Conservation (phyloP, 257 asterid species). For the Scutellaria minor region DNA sequence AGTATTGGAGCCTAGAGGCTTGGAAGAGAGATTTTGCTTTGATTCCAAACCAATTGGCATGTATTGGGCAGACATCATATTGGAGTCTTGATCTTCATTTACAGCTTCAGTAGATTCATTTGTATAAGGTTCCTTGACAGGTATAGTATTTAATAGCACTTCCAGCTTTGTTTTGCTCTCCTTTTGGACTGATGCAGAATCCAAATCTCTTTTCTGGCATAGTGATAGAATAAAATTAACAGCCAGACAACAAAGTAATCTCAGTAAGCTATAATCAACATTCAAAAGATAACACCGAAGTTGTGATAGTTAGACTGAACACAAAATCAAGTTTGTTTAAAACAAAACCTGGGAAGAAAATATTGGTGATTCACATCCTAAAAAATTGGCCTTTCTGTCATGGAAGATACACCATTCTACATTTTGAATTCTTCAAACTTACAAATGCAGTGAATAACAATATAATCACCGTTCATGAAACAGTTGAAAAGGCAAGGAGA, state of each 20-base stretch:
- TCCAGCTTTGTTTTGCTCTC: constrained; percentile 52
- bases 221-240: constrained; percentile 32
- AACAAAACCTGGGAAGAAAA: constrained; percentile 21
- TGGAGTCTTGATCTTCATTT: constrained; percentile 50
- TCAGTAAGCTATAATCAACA: constrained; percentile 25
- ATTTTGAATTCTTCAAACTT: constrained; percentile 20
- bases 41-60: constrained; percentile 49
- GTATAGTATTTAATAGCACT: constrained; percentile 59
- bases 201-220: constrained; percentile 54
- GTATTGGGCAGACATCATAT: constrained; percentile 48
- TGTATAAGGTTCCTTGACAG: constrained; percentile 49
- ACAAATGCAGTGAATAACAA: constrained; percentile 1
- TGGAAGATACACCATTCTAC: constrained; percentile 10
- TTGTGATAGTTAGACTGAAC: constrained; percentile 11
- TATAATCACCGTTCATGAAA: constrained; percentile 12
- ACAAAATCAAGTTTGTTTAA: constrained; percentile 9
- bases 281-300: constrained; percentile 31
- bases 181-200: constrained; percentile 41
- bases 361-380: constrained; percentile 12
- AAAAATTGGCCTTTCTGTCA: constrained; percentile 9
- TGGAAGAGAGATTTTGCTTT: constrained; percentile 49
- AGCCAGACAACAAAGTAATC: constrained; percentile 25
- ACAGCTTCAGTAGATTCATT: constrained; percentile 46
- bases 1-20: constrained; percentile 47
- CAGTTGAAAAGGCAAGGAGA: constrained; percentile 21